phyloP scores from a whole-genome alignment of 202 grass and related monocot species.

The Bolboschoenoplectus hybrid region DNA sequence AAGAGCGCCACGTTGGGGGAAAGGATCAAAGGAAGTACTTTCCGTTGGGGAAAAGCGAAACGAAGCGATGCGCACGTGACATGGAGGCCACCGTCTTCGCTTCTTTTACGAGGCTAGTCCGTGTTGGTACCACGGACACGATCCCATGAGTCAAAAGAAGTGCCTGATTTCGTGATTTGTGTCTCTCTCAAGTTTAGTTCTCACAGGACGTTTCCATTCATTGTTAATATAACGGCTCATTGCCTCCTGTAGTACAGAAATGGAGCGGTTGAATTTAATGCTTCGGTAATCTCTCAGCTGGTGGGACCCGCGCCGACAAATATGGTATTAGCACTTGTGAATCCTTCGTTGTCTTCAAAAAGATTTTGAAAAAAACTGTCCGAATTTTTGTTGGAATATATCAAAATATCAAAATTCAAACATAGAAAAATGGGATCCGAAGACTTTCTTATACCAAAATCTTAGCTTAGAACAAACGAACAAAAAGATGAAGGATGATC shows the following conservation, averaged over 20 bases:
- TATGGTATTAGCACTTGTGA: too few relatives aligned
- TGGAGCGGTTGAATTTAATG: not conserved
- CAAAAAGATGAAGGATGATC: too few relatives aligned
- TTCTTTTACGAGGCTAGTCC: not conserved
- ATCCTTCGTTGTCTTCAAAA: too few relatives aligned
- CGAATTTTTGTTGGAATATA: too few relatives aligned
- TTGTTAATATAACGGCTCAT: not conserved
- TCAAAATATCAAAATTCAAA: too few relatives aligned
- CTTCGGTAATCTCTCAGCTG: not conserved
- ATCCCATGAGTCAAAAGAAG: conserved; percentile 11
- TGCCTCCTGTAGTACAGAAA: not conserved
- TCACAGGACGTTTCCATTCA: not conserved
- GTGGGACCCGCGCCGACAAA: not conserved
- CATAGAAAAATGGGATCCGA: too few relatives aligned
- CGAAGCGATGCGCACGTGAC: not conserved
- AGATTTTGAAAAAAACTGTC: too few relatives aligned
- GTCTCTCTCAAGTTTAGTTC: not conserved
- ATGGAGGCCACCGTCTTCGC: not conserved
- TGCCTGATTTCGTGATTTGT: not conserved
- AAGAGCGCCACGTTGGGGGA: not conserved
- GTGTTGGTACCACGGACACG: not conserved
- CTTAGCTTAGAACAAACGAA: too few relatives aligned
- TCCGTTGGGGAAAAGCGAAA: conserved; percentile 10
- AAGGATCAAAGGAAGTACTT: not conserved
- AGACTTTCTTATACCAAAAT: too few relatives aligned